Evolutionary conservation across 805 yeast species (phyloP).

Genomic region (Zygosaccharomyces bisporus): DNA sequence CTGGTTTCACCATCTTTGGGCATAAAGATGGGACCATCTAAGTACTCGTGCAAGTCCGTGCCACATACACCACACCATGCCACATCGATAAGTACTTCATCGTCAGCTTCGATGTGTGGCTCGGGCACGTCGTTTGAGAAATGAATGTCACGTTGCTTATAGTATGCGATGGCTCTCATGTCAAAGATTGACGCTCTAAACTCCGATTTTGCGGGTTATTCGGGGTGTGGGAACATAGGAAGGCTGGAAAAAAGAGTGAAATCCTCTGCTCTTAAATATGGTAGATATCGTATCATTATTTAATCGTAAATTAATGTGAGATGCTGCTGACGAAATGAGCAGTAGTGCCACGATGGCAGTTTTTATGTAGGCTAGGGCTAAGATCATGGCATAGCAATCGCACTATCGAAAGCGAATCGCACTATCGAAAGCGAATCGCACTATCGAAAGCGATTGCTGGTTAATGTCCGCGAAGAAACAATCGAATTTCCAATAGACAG

Average conservation of each 20-base stretch:
- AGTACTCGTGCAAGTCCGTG: conserved; percentile 53
- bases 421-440: no score
- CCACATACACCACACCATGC: conserved; percentile 60
- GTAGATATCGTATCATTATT: neutral
- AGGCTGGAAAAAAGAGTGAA: neutral
- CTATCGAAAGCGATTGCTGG: no score
- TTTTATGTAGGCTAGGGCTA: no score
- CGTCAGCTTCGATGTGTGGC: conserved; percentile 36
- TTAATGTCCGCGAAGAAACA: neutral
- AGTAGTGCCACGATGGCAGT: neutral
- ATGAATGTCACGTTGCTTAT: conserved; percentile 44
- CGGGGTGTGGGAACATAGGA: neutral
- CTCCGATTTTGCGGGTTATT: neutral
- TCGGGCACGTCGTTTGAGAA: conserved; percentile 37
- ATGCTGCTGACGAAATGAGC: neutral
- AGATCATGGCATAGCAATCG: no score
- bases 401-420: no score
- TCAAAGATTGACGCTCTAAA: neutral
- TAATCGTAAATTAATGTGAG: neutral
- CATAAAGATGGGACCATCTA: conserved; percentile 57
- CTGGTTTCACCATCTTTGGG: conserved; percentile 38
- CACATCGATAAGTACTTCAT: conserved; percentile 43
- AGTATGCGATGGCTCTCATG: conserved; percentile 49
- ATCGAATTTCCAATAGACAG: no score
- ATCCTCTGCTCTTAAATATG: neutral